Evolutionary conservation across 148 eudicot genomes (phyloP).

Genomic region (Amaranthus cruentus): DNA sequence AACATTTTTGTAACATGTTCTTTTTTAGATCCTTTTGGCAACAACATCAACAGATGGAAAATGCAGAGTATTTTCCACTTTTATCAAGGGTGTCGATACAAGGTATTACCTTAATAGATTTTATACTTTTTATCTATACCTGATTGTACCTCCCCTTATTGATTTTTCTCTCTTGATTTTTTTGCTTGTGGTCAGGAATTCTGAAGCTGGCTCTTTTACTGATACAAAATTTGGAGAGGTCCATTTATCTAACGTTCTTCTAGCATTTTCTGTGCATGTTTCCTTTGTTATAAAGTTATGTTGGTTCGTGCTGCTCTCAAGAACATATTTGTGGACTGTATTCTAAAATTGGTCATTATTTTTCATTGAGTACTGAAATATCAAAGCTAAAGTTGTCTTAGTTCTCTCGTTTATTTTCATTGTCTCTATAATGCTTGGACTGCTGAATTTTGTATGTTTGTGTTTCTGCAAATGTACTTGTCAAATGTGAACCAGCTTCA

Average conservation of each 20-base stretch:
- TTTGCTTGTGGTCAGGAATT: conserved; percentile 43
- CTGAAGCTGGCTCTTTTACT: conserved; percentile 52
- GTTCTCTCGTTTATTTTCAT: too few relatives aligned
- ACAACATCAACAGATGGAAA: conserved; percentile 98
- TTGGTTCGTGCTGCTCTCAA: not conserved
- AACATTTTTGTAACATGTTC: too few relatives aligned
- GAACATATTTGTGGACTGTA: not conserved
- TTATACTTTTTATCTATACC: conserved; percentile 9
- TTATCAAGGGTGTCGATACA: conserved; percentile 89
- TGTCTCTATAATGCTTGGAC: too few relatives aligned
- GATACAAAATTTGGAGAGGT: conserved; percentile 97
- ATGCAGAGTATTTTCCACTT: conserved; percentile 94
- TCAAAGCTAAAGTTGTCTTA: too few relatives aligned
- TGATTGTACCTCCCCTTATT: conserved; percentile 9
- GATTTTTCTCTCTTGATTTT: not conserved
- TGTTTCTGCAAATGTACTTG: too few relatives aligned
- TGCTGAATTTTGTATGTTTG: too few relatives aligned
- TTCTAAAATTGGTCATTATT: not conserved
- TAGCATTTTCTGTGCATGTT: not conserved
- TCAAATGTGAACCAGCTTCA: too few relatives aligned
- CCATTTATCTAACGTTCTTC: conserved; percentile 11
- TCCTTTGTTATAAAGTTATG: not conserved
- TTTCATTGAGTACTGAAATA: not conserved
- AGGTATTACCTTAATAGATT: conserved; percentile 39
- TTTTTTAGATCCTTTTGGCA: conserved; percentile 70